Base-by-base conservation (phyloP, 352 stramenopile species). In the Globisporangium camurandrum region DNA sequence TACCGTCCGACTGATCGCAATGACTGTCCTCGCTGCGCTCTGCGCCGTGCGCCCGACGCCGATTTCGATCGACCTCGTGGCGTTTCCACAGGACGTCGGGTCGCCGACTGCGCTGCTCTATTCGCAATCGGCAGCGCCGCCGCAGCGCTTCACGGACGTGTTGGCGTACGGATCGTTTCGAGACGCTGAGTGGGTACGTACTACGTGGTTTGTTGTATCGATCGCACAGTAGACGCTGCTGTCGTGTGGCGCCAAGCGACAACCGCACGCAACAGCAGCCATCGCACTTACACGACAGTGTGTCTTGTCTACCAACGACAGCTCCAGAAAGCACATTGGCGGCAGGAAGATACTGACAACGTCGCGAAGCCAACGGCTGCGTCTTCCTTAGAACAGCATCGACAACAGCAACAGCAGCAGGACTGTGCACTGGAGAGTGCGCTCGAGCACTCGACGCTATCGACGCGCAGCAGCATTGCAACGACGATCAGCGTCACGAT, bases 51-150 rank as follows among this genome's bases (percentile, higher is more conserved):
- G 59, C 0, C 59, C 77, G 26, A 86, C 72, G 23, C 65, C 60
- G 11, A 67, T 88, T 23, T 83, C 60, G 11, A 50, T 64, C 7
- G 71, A 85, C 36, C 71, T 67, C 37, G 66, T 88, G 27, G 48
- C 63, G 22, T 75, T 73, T 26, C 51, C 75, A 3, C 65, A 59
- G 4, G 51, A 71, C n/a, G 36, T 83, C 24, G 64, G 57, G 43
- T 83, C 77, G 16, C 72, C 77, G n/a, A 75, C 74, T 3, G 77
- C 72, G 9, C 82, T 75, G 37, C 62, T 88, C 8, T 64, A 79
- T 33, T 79, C 77, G 36, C 46, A 49, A 19, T 54, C 40, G 19
- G 26, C 30, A 12, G 30, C 54, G 58, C 30, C 60, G 61, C 33
- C 62, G 66, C 48, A 65, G 61, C 24, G 70, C 61, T 31, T 67